Base-by-base conservation (phyloP, 306 rosid genomes). In the Fragaria nilgerrensis region DNA sequence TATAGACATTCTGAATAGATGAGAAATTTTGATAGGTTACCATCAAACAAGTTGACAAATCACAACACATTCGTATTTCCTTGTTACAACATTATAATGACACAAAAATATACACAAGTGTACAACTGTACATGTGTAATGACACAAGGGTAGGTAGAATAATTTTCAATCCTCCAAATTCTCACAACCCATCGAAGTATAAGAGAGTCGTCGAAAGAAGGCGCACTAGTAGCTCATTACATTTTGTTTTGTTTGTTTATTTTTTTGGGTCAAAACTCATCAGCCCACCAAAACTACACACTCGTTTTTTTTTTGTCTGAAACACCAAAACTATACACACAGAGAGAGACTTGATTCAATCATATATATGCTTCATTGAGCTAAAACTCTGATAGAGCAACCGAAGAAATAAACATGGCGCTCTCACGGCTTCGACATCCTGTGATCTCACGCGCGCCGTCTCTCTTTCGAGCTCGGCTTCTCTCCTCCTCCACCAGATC, bases 401-500 rank as follows among this genome's bases (percentile, higher is more conserved):
- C 4, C 36, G 36, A 13, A 62, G 19, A 5, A 34, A 63, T 65
- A 53, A 77, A 47, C 20, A 92, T 92, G 99, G 94, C 90, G 71
- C 96, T 95, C 78, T 86, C 93, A 29, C 96, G 97, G 80, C 96
- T 95, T 82, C 91, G 97, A 36, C 86, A 86, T 65, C 92, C 94
- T 39, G 85, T 90, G 82, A 74, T 95, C 83, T 86, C 85, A 71
- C 91, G 89, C 4, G 88, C 87, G 80, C 73, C 89, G 6, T 84
- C 63, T 72, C 75, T 87, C 32, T 43, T 84, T 12, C 82, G 80
- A 77, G 86, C 89, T 78, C 99, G 96, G 7, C 72, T 89, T 61
- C 88, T 86, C 63, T 86, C 86, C 45, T 81, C 86, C 23, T 64
- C 91, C 75, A n/a, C 88, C 87, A 79, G 97, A 87, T 90, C 89